phyloP scores from a whole-genome alignment of 108 stramenopile species.

The Cylindrotheca fusiformis region DNA sequence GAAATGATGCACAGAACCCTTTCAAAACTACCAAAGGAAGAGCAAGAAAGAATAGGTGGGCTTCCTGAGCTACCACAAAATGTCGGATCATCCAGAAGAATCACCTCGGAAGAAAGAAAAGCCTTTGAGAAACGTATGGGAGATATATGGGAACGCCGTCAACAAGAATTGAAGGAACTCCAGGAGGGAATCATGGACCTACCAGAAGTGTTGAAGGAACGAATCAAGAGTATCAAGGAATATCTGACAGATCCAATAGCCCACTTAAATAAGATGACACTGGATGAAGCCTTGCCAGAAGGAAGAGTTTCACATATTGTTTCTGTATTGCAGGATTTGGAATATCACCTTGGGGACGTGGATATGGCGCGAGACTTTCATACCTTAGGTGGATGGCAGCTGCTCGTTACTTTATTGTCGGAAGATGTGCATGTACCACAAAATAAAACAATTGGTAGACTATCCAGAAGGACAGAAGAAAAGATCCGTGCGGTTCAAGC shows the following conservation, averaged over 20 bases:
- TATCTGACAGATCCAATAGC: conserved; percentile 53
- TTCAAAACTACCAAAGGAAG: conserved; percentile 64
- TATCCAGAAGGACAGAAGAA: conserved; percentile 5
- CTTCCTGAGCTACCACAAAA: conserved; percentile 47
- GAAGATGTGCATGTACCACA: conserved; percentile 46
- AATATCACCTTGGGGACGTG: conserved; percentile 86
- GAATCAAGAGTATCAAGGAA: conserved; percentile 47
- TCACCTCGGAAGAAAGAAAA: conserved; percentile 16
- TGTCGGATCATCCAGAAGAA: neutral
- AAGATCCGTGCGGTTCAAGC: conserved; percentile 58
- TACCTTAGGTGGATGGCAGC: conserved; percentile 88
- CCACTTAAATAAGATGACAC: conserved; percentile 23
- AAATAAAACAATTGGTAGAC: conserved; percentile 10
- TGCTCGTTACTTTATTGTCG: conserved; percentile 63
- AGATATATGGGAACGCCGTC: conserved; percentile 78
- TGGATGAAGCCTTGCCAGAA: conserved; percentile 36
- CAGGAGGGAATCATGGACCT: conserved; percentile 53
- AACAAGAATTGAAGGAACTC: conserved; percentile 61
- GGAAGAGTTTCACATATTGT: conserved; percentile 46
- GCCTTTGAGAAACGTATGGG: conserved; percentile 68
- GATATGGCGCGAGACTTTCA: conserved; percentile 96
- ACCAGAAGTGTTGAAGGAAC: conserved; percentile 57
- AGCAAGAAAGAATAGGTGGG: conserved; percentile 70
- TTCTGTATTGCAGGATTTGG: conserved; percentile 71
- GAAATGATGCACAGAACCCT: conserved; percentile 85